Evolutionary conservation across 1,284 basidiomycete species (phyloP), one percentile per base, ranked within the genome.

Genomic region (Neonothopanus nambi): DNA sequence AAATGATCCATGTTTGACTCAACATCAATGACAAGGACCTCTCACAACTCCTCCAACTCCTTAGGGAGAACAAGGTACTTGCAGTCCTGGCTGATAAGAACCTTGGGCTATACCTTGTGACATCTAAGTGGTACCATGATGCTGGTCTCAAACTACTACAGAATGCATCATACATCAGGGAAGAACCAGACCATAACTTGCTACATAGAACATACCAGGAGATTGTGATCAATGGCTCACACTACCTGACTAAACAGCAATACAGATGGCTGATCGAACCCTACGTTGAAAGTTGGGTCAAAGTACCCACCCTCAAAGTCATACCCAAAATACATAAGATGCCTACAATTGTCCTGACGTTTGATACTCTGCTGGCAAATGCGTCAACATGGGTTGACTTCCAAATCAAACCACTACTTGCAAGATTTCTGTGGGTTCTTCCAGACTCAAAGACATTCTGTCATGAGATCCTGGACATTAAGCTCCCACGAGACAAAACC

Each of bases 401-500:
- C 30, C 50, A 57, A 28, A 48, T 59, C 15, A 57, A 59, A 36
- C 56, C 56, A 5, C 48, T 57, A 15, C 58, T 59, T 24, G 18
- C 28, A 15, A n/a, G 48, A n/a, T 59, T 56, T 38, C 56, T 50
- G 7, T 59, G 56, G 58, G 55, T 59, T 18, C 58, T 59, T 7
- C 58, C 55, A 36, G 58, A 59, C 50, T 59, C 58, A 21, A 57
- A 57, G 48, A 48, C 56, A 11, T 54, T 59, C 20, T 59, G 58
- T 41, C 50, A 50, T 8, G 47, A 59, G 17, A 15, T 59, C 9
- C 38, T 45, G 18, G 33, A 48, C 2, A n/a, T 59, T 13, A 47
- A 56, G 26, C 15, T 59, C 13, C 41, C 53, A 12, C 26, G 26
- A 12, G 53, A 48, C 0, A 15, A 37, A 20, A 42, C 57, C 30